phyloP scores from a whole-genome alignment of 768 basidiomycete genomes.

The Lanmaoa rubissima region DNA sequence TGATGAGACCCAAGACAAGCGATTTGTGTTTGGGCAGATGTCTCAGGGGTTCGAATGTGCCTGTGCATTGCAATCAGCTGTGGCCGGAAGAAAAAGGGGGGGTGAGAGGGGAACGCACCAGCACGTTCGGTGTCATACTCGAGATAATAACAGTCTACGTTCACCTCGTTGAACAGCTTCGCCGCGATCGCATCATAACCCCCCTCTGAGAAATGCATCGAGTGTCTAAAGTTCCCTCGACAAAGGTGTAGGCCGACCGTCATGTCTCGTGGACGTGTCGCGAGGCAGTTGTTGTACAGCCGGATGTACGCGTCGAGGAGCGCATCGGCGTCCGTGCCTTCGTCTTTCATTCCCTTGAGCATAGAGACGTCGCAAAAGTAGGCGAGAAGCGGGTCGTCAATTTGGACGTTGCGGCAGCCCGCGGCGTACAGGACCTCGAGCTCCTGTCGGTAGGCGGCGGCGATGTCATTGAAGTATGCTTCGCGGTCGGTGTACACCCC shows the following conservation, averaged over 20 bases:
- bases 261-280: slow-evolving; percentile 39
- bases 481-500: slow-evolving; percentile 26
- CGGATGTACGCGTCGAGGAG: slow-evolving; percentile 60
- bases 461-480: slow-evolving; percentile 51
- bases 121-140: slow-evolving; percentile 50
- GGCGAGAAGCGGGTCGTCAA: slow-evolving; percentile 47
- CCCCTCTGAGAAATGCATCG: slow-evolving; percentile 44
- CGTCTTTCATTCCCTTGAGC: slow-evolving; percentile 55
- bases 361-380: slow-evolving; percentile 67
- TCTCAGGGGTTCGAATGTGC: slow-evolving; percentile 33
- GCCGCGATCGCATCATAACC: slow-evolving; percentile 45
- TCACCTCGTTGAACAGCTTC: slow-evolving; percentile 44
- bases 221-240: slow-evolving; percentile 35
- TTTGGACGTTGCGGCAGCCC: slow-evolving; percentile 44
- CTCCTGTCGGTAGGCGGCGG: slow-evolving; percentile 45
- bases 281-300: slow-evolving; percentile 40
- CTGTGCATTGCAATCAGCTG: not conserved
- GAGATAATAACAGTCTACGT: slow-evolving; percentile 45
- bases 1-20: slow-evolving; percentile 43
- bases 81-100: not conserved
- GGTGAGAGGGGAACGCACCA: slow-evolving; percentile 23
- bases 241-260: slow-evolving; percentile 43
- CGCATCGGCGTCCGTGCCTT: slow-evolving; percentile 58
- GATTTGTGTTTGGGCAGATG: slow-evolving; percentile 36
- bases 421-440: slow-evolving; percentile 43